Evolutionary conservation across 352 stramenopile genomes (phyloP), one percentile per base, ranked within the genome.

Genomic region (Phytophthora macrochlamydospora): DNA sequence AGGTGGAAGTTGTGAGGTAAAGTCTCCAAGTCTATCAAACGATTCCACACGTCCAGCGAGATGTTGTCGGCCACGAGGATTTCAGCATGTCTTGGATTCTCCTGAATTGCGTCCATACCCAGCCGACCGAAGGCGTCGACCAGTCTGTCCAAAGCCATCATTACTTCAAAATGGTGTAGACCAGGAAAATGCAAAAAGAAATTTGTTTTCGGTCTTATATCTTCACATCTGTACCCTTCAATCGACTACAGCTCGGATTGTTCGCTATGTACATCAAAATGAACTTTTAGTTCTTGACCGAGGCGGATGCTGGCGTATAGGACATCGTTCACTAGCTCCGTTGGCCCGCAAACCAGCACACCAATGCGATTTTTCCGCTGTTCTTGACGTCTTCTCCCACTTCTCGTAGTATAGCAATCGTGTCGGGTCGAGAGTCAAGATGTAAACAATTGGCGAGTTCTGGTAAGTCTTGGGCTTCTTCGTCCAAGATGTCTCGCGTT

Each of bases 191-290:
- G 18, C 18, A 24, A 24, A 24, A 24, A 24, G 18, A 24, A 24
- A 24, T 24, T 24, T 24, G 18, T 24, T 24, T 24, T 24, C 18
- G 18, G 18, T 24, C 13, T 43, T 12, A 43, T 43, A 13, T 43
- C 37, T 43, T 12, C 46, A 37, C 28, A 24, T 65, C 7, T 42
- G 2, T 29, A 42, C 30, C 43, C 52, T 67, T 56, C 51, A 62
- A 28, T 40, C 33, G 31, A 44, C 40, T 76, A 81, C 2, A 81
- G 56, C 7, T 67, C 52, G 46, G 76, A 78, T 7, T 42, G 60
- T 61, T 85, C 73, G 28, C 60, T 61, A 60, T 85, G 77, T 24
- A 85, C 74, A 69, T 87, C 78, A 28, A 81, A 85, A 13, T 65
- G 59, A 11, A 87, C 54, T 13, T 75, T 67, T 12, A 83, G 33